Base-by-base conservation (phyloP, 441 rosid species). In the Euphorbia schlechtendalii region DNA sequence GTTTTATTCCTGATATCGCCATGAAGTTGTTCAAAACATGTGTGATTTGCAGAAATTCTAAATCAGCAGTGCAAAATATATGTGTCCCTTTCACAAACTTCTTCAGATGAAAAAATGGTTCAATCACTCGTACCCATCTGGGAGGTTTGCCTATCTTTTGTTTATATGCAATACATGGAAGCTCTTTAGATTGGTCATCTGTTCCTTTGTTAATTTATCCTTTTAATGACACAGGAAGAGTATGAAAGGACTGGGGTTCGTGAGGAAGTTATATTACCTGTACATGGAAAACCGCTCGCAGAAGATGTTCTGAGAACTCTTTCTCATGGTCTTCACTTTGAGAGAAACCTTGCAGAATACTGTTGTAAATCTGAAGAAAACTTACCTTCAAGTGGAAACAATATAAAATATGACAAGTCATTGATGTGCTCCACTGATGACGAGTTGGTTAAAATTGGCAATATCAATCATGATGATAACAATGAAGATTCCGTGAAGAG, bases 111-210 rank as follows among this genome's bases (percentile, higher is more conserved):
- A 63, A 92, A 83, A 77, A 86, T 95, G 98, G 99, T 95, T 72
- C 99, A 89, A 72, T 95, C 98, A 15, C 97, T 95, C 25, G 74
- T 92, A 78, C 96, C 99, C 46, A 89, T 95, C 68, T 95, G 99
- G 98, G 95, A 95, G 99, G 99, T 95, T 57, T 73, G 77, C 41
- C 74, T 57, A 58, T 59, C 32, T 68, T 59, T 48, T 52, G 21
- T 71, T 63, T 56, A 48, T 24, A 53, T 64, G 38, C 64, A 63
- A 46, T 38, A 36, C 32, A 55, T 60, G 32, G 64, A 56, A 14
- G 53, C 25, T 58, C 4, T 27, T 27, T 28, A 28, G 66, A 56
- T 54, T 52, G 53, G 59, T 67, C 73, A 41, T 53, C 24, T 62
- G 68, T 64, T 41, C 68, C 53, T 61, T 68, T 56, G 12, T 71